Evolutionary conservation across 148 eudicot genomes (phyloP).

Genomic region (Dysphania ambrosioides): DNA sequence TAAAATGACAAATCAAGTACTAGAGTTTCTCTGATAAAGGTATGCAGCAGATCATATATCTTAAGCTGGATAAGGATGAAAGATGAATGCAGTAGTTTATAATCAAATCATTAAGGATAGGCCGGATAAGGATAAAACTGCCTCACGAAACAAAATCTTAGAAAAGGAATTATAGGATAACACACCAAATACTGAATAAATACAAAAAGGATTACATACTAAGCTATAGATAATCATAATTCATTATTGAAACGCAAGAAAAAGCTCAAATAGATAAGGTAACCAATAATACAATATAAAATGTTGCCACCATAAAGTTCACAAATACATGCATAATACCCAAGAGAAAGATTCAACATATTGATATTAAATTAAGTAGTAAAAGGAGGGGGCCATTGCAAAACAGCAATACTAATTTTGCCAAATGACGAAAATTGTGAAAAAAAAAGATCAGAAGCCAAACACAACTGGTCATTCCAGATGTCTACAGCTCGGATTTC

Average conservation of each 20-base stretch:
- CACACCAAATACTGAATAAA: background rate
- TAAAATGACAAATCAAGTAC: background rate
- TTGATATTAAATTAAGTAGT: background rate
- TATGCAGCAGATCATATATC: background rate
- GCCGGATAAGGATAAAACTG: conserved; percentile 6
- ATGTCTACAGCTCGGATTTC: conserved; percentile 7
- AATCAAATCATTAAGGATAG: background rate
- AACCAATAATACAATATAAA: conserved; percentile 7
- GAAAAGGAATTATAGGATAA: background rate
- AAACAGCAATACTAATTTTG: background rate
- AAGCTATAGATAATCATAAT: conserved; percentile 7
- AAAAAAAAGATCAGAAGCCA: background rate
- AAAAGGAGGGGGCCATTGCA: background rate
- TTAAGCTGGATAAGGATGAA: conserved; percentile 8
- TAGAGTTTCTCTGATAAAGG: background rate
- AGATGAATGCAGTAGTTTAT: background rate
- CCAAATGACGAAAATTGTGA: background rate
- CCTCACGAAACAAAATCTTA: background rate
- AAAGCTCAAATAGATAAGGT: conserved; percentile 1
- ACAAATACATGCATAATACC: background rate
- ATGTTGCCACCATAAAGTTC: background rate
- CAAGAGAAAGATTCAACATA: background rate
- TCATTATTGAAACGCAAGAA: conserved; percentile 16
- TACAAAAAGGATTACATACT: conserved; percentile 8
- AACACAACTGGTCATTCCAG: conserved; percentile 11